phyloP scores from a whole-genome alignment of 179 eudicot species.

The Actinidia chinensis region DNA sequence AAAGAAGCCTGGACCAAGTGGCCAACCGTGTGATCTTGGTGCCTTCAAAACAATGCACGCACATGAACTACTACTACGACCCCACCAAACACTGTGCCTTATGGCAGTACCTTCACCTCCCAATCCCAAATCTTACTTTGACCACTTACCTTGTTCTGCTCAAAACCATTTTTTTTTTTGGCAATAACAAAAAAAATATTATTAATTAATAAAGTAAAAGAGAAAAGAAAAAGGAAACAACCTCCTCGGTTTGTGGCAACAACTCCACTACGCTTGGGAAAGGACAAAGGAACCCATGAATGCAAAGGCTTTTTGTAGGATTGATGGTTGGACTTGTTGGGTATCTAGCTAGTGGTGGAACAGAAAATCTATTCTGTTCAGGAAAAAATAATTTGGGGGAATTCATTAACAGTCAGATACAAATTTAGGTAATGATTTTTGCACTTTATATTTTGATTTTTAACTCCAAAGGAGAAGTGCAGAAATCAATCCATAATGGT shows the following conservation, averaged over 20 bases:
- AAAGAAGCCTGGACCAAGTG: not conserved
- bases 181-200: not conserved
- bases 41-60: constrained; percentile 25
- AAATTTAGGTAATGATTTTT: no score
- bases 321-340: no score
- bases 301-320: constrained; percentile 1
- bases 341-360: no score
- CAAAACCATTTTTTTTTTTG: constrained; percentile 14
- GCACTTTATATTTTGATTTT: no score
- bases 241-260: not conserved
- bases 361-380: no score
- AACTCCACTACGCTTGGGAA: not conserved
- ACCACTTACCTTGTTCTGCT: constrained; percentile 11
- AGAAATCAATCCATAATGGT: no score
- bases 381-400: no score
- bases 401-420: no score
- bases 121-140: constrained; percentile 2
- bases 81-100: constrained; percentile 1
- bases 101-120: not conserved
- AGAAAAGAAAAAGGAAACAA: not conserved
- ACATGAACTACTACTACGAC: not conserved
- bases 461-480: no score
- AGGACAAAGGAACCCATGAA: not conserved
- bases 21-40: constrained; percentile 35
- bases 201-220: not conserved